A percentile compares a stretch with the other conserved stretches of the same genome.
Conservation (phyloP, 1,284 basidiomycete species). For the Ganoderma leucocontextum region DNA sequence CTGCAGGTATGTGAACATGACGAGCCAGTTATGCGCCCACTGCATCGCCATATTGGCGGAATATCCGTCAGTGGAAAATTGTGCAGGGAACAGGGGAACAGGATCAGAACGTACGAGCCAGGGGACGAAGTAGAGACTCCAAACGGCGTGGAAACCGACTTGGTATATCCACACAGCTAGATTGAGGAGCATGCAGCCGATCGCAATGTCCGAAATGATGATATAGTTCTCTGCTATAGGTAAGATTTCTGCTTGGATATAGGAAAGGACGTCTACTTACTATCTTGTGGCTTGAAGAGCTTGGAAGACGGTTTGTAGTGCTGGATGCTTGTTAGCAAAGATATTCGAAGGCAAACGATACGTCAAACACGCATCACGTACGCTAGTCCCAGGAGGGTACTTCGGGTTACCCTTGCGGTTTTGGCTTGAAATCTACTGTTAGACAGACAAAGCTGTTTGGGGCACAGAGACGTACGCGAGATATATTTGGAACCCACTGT, state of each 20-base stretch:
- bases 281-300: constrained; percentile 44
- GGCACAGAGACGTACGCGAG: constrained; percentile 37
- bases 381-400: constrained; percentile 46
- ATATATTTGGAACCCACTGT: constrained; percentile 47
- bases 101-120: constrained; percentile 54
- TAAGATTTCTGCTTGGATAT: background rate
- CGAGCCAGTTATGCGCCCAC: constrained; percentile 46
- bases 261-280: constrained; percentile 23
- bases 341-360: background rate
- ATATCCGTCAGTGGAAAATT: background rate
- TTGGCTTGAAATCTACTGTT: constrained; percentile 28
- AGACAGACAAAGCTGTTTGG: background rate
- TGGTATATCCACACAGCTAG: constrained; percentile 52
- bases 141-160: constrained; percentile 36
- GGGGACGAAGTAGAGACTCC: constrained; percentile 57
- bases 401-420: constrained; percentile 47
- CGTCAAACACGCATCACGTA: constrained; percentile 23
- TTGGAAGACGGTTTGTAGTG: constrained; percentile 45
- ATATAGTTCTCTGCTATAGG: constrained; percentile 43
- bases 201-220: constrained; percentile 64
- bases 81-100: background rate
- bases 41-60: constrained; percentile 8
- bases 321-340: constrained; percentile 27
- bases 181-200: constrained; percentile 53
- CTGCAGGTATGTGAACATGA: constrained; percentile 52